Base-by-base conservation (phyloP, 148 eudicot species). In the Arbutus unedo region DNA sequence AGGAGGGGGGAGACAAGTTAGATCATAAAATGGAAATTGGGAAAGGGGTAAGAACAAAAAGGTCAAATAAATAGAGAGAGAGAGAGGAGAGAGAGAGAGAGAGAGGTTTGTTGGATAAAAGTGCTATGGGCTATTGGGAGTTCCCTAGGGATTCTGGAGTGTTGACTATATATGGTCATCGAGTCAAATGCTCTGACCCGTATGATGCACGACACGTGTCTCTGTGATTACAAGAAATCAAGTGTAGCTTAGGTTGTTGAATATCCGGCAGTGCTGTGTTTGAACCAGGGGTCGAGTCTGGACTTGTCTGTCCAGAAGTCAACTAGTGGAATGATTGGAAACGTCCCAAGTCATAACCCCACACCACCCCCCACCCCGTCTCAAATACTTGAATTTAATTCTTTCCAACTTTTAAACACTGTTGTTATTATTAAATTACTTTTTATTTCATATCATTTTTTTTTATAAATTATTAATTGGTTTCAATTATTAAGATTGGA, bases 151-250 rank as follows among this genome's bases (percentile, higher is more conserved):
- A 1, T 31, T 31, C 38, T 31, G 38, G 38, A 1, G 38, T 31
- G 38, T 31, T 31, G 60, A 2, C 74, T 78, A 81, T 82, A 82
- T 73, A 66, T 70, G 81, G 79, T 83, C 79, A 76, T 75, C 82
- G 78, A 81, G 89, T 84, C 83, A 83, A 84, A 73, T 50, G 19
- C 21, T 19, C 31, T 62, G 82, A 82, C 81, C 84, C 86, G 60
- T 81, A 15, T 60, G 87, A 82, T 87, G 55, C 23, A 79, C 76
- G 87, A 76, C 89, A 87, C 87, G 87, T 87, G 89, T 75, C 83
- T n/a, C 6, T 66, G 44, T 66, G 71, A 66, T 66, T 66, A 51
- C 47, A 48, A 25, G 10, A 56, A 21, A 23, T 16, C 55, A 3
- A 55, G 43, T 16, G 11, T 9, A 16, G 21, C 19, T 5, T 10